These are phyloP conservation scores for Calonectria multiphialidica DNA, from an alignment of 2,329 filamentous ascomycete genomes.

Conservation along the genomic window DNA sequence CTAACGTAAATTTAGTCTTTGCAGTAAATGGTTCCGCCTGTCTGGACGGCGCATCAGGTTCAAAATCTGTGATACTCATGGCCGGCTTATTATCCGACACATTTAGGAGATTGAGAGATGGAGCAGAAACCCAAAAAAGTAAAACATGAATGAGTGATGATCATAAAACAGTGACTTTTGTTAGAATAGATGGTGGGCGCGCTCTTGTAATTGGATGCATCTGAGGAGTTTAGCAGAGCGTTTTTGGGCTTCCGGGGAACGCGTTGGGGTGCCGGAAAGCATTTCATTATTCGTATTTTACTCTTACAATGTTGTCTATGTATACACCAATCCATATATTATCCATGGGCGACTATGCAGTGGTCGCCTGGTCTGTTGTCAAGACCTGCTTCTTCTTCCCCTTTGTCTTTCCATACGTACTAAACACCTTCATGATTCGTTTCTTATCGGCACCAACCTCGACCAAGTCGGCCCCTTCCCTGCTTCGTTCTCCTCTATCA, in stretches of 20 bases:
- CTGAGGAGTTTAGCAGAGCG: neutral
- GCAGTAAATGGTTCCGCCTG: constrained; percentile 9
- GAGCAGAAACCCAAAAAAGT: neutral
- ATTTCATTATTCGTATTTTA: neutral
- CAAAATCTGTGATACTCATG: neutral
- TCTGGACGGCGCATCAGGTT: too few species aligned
- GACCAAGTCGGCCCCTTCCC: neutral
- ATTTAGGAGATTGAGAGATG: neutral
- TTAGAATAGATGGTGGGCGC: neutral
- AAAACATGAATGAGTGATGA: neutral
- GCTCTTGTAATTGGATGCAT: neutral
- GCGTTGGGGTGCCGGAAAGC: neutral
- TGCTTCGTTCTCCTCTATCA: neutral
- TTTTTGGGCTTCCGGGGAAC: neutral
- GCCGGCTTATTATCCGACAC: neutral
- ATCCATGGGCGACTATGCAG: constrained; percentile 1
- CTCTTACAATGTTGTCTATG: neutral
- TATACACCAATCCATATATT: neutral
- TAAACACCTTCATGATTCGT: constrained; percentile 8
- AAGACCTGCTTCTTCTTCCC: constrained; percentile 4
- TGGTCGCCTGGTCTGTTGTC: neutral
- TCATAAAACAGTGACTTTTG: neutral
- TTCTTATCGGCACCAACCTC: neutral
- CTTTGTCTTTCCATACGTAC: constrained; percentile 19
- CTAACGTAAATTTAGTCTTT: constrained; percentile 31